Evolutionary conservation across 805 yeast species (phyloP), one percentile per base, ranked within the genome.

Genomic region (Gaillardinia entomophila): DNA sequence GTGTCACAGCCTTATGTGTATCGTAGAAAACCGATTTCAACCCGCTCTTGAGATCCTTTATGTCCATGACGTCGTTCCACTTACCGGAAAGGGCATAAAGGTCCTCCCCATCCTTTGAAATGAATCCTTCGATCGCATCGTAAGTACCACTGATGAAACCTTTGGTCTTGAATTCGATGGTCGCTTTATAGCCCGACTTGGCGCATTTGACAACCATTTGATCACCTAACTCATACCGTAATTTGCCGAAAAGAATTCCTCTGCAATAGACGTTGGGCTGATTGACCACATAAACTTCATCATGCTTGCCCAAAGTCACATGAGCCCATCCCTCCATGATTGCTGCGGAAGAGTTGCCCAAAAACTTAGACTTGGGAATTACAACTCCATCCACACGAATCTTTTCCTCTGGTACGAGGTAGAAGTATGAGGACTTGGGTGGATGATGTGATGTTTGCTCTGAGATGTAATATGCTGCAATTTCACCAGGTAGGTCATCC

Each of bases 401-500:
- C 44, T 76, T 75, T 37, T 75, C 73, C 36, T 77, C 82, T 0
- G 98, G 98, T 24, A 85, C 73, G 59, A 81, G 67, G 55, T 86
- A 92, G 53, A 88, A 92, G 58, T 90, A 92, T 0, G 95, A 81
- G 1, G 96, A 86, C 54, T 92, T 83, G 11, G 98, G 98, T n/a
- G 98, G 97, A 55, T 92, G 98, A 51, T 92, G 98, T 20, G 95
- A 84, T 0, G 97, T 89, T 57, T 92, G 98, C 57, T 92, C 98
- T 1, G 97, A 71, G 14, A 90, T 60, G 55, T 90, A 92, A 54
- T 74, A 90, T 0, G 96, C 95, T 32, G 72, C 72, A 4, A 71
- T 54, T 19, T 71, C 76, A 19, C 68, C 73, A 31, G 82, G 76
- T 8, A 89, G 78, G 28, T 87, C 62, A 48, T 88, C 92, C 98